Evolutionary conservation across 1,284 basidiomycete genomes (phyloP), one percentile per base, ranked within the genome.

Genomic region (Leucoagaricus sp.): DNA sequence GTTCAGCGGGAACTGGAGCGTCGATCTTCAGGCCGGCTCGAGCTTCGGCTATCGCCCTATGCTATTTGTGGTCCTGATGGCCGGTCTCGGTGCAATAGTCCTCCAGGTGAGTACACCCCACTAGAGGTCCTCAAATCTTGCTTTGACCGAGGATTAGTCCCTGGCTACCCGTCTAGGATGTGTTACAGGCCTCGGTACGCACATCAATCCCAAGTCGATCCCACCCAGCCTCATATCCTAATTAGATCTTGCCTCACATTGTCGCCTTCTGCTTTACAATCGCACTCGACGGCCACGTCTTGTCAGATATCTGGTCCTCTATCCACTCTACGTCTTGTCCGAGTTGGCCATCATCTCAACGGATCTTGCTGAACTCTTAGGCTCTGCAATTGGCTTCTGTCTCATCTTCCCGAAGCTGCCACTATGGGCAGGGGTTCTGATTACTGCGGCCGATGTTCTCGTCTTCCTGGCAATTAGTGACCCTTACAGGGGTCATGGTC

Each of bases 331-430:
- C 66, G 68, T 71, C 31, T 69, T 87, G 26, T 74, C 87, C 6
- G 94, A 97, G 71, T 74, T 90, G n/a, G 92, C 91, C 33, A 94
- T 96, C 65, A 86, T 94, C 60, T 85, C 83, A 25, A 90, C 87
- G 21, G 87, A 90, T 67, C 76, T 89, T 21, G 86, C 86, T 26
- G 87, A 89, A 68, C 80, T 96, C 12, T 77, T 96, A 3, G 94
- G 94, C 29, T 80, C 77, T 19, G 79, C 75, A 36, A 81, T 81
- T 40, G 79, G 75, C 1, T 74, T 96, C 48, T 86, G 86, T 67
- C 75, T 96, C 71, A 78, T 96, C 36, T 92, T 96, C 67, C 94
- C 94, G 0, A 75, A 73, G 33, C 75, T 96, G 7, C 84, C 93
- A 23, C 75, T 95, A 4, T 94, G 85, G 79, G 89, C 83, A 1